These are phyloP conservation scores for Papiliotrema terrestris DNA, from an alignment of 1,284 basidiomycete genomes.

Conservation along the genomic window DNA sequence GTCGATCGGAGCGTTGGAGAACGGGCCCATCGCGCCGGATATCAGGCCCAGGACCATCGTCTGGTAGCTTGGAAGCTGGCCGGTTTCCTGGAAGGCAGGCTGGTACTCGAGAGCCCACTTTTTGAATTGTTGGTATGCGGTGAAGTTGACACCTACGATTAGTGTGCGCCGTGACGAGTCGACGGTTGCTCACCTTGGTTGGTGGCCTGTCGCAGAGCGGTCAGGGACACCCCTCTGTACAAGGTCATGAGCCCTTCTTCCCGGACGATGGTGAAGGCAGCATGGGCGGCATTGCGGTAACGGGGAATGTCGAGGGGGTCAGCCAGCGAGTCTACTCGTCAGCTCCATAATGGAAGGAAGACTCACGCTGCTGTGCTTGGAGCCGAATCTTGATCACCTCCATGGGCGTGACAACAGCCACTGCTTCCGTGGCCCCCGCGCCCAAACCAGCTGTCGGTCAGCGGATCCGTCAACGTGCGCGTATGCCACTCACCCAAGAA, in stretches of 20 bases:
- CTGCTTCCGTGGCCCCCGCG: constrained; percentile 90
- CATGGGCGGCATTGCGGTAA: constrained; percentile 90
- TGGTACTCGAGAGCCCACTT: constrained; percentile 71
- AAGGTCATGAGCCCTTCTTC: constrained; percentile 86
- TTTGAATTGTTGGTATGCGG: constrained; percentile 96
- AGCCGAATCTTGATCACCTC: constrained; percentile 98
- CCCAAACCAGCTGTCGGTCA: constrained; percentile 73
- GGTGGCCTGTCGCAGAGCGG: constrained; percentile 92
- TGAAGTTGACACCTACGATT: constrained; percentile 82
- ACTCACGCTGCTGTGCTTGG: constrained; percentile 82
- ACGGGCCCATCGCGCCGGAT: constrained; percentile 95
- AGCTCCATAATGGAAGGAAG: not conserved
- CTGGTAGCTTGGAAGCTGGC: constrained; percentile 80
- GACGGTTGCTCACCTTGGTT: constrained; percentile 71
- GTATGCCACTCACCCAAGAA: constrained; percentile 56
- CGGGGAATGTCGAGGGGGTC: constrained; percentile 91
- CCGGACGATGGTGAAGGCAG: constrained; percentile 88
- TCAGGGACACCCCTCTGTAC: constrained; percentile 89
- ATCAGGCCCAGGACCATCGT: constrained; percentile 92
- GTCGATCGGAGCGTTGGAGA: constrained; percentile 95
- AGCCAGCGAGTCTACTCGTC: constrained; percentile 69
- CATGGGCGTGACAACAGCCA: constrained; percentile 96
- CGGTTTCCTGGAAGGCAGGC: constrained; percentile 60
- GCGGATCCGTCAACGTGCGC: not conserved
- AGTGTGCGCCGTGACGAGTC: not conserved